Evolutionary conservation across 129 eudicot genomes (phyloP), one percentile per base, ranked within the genome.

Genomic region (Pulicaria dysenterica): DNA sequence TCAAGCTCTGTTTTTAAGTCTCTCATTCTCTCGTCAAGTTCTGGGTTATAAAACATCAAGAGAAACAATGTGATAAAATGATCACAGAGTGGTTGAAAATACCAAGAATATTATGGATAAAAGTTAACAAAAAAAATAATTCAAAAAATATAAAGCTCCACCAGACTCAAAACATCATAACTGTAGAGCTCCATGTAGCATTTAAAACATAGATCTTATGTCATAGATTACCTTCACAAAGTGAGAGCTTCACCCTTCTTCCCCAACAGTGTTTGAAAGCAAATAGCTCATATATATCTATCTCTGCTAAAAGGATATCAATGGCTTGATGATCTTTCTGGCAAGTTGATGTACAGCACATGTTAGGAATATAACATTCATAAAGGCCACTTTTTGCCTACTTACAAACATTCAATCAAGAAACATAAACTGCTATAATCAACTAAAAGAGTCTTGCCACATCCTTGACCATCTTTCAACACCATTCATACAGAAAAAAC

Each of bases 1-100:
- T 87, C 83, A 37, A 93, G 96, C 81, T 93, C 98, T 8, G 82
- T 64, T 80, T 83, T 87, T 80, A 93, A 82, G 73, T 93, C 98
- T 59, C 73, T 80, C 98, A 93, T 93, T 79, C 98, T 91, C 87
- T 93, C 98, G 4, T 90, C 98, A 85, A 93, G 96, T 87, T 93
- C 98, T 93, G 84, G 65, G 34, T 62, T 74, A 4, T 15, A 50
- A 74, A 53, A 70, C 61, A 3, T 54, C 62, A 51, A 61, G 48
- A n/a, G n/a, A 48, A 17, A 56, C 13, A 8, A 40, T 31, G 37
- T 80, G 44, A 24, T 15, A 15, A 74, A 73, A 69, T 48, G 36
- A 37, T 64, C 60, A 58, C 6, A 11, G 64, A 55, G 34, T 63
- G 54, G 50, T 50, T 46, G 67, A 59, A 58, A 57, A 31, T 67